Percentiles rank a stretch among this genome's conserved stretches.
phyloP scores from a whole-genome alignment of 306 rosid species.

The Luffa acutangula region DNA sequence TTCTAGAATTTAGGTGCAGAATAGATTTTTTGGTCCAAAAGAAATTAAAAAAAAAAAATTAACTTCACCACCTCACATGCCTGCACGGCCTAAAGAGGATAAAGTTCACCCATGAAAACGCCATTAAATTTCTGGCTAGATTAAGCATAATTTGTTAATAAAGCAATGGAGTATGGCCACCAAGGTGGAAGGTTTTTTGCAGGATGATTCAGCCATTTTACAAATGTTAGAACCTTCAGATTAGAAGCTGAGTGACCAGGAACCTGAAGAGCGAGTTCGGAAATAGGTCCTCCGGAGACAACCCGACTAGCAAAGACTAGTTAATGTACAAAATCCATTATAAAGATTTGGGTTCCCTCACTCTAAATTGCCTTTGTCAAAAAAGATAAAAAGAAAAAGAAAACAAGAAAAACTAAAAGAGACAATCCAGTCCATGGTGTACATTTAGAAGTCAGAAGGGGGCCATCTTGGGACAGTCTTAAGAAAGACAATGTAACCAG shows the following conservation, averaged over 20 bases:
- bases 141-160: not conserved
- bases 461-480: conserved; percentile 2
- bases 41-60: not conserved
- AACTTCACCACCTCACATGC: conserved; percentile 1
- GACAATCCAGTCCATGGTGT: not conserved
- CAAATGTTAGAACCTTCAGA: not conserved
- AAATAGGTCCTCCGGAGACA: not conserved
- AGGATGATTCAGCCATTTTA: not conserved
- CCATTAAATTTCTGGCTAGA: not conserved
- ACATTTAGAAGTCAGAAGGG: not conserved
- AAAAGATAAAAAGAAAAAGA: not conserved
- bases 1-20: not conserved
- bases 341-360: not conserved
- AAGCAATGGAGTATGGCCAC: not conserved
- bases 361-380: not conserved
- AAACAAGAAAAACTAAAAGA: not conserved
- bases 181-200: not conserved
- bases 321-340: not conserved
- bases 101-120: not conserved
- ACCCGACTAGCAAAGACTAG: not conserved
- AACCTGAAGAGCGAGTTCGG: not conserved
- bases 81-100: not conserved
- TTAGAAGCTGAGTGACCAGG: not conserved
- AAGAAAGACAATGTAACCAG: not conserved
- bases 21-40: not conserved